Percentiles rank a stretch among this genome's conserved stretches.
These are phyloP conservation scores for Pyrenophora tritici-repentis DNA, from an alignment of 2,329 filamentous ascomycete species.

Conservation along the genomic window DNA sequence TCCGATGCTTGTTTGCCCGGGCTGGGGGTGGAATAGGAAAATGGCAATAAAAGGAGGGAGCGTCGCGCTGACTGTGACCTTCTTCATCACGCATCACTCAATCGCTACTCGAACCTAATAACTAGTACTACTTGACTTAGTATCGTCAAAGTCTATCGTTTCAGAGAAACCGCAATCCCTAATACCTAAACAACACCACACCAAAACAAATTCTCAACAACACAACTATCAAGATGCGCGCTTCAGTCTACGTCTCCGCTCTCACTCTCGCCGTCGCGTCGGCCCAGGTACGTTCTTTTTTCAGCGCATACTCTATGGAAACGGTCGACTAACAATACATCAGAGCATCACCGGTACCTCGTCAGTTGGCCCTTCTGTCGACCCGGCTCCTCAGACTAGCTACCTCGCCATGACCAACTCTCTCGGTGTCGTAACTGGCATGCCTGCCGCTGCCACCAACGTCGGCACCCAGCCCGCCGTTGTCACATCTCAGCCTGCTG, in stretches of 20 bases:
- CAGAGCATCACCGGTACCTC: slow-evolving; percentile 14
- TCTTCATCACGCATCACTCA: slow-evolving; percentile 7
- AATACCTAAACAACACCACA: slow-evolving; percentile 11
- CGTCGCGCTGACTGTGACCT: slow-evolving; percentile 6
- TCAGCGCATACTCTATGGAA: slow-evolving; percentile 10
- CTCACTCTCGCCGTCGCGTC: slow-evolving; percentile 37
- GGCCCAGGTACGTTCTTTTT: slow-evolving; percentile 30
- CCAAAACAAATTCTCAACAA: slow-evolving; percentile 12
- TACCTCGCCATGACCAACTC: slow-evolving; percentile 42
- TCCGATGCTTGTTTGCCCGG: slow-evolving; percentile 17
- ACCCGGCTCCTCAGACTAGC: slow-evolving; percentile 36
- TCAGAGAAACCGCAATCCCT: slow-evolving; percentile 10
- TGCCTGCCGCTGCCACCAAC: slow-evolving; percentile 27
- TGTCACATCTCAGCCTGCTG: slow-evolving; percentile 28
- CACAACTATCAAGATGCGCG: slow-evolving; percentile 35
- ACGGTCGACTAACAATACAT: not conserved
- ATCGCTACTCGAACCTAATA: slow-evolving; percentile 8
- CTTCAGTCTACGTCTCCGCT: slow-evolving; percentile 37
- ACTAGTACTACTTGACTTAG: slow-evolving; percentile 17
- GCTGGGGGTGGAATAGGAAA: slow-evolving; percentile 11
- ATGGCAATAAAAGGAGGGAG: slow-evolving; percentile 26
- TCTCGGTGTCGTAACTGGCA: slow-evolving; percentile 42
- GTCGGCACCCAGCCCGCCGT: slow-evolving; percentile 33
- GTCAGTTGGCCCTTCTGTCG: slow-evolving; percentile 12
- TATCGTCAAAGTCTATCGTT: slow-evolving; percentile 19